Base-by-base conservation (phyloP, 306 rosid genomes). In the Quercus robur region DNA sequence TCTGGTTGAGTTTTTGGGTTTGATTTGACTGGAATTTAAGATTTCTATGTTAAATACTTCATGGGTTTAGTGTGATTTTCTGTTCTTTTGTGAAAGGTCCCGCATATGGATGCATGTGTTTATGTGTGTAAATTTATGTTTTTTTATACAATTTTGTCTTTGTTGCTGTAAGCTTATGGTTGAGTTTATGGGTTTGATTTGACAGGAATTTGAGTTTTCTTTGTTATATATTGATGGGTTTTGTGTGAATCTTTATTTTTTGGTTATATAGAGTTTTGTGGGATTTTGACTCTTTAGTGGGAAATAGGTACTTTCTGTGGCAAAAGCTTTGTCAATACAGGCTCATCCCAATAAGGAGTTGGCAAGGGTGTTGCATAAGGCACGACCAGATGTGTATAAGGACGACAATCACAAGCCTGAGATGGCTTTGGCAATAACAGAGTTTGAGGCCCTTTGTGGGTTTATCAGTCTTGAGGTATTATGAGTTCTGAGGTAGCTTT, bases 401-500 rank as follows among this genome's bases (percentile, higher is more conserved):
- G 99, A 95, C 83, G 94, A 83, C 13, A 95, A 93, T 83, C 98
- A 95, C 84, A 95, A 95, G 87, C 99, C 99, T 3, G 99, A 95
- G 88, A 95, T 95, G 99, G 92, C 99, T 54, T 75, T 93, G 17
- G 99, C 99, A 26, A 71, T 91, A 35, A 95, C 97, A 3, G 63
- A 86, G 61, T 95, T 95, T 75, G 87, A 93, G 87, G 99, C 99
- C 73, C 92, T 95, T 19, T 95, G 98, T 81, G 99, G 99, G 18
- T 95, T 95, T 59, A 75, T 89, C 85, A 89, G 80, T 83, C 85
- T 89, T 67, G 82, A 90, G 96, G 99, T 95, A 70, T 51, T 44
- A 20, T 21, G 35, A 54, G 10, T 20, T 66, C 35, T 4, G 1
- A 5, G 56, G 2, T 79, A 69, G 83, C 56, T 31, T 56, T 58